A percentile compares a stretch with the other conserved stretches of the same genome.
Conservation (phyloP, 495 filamentous ascomycete genomes). For the Pseudomonodictys pantanalensis region DNA sequence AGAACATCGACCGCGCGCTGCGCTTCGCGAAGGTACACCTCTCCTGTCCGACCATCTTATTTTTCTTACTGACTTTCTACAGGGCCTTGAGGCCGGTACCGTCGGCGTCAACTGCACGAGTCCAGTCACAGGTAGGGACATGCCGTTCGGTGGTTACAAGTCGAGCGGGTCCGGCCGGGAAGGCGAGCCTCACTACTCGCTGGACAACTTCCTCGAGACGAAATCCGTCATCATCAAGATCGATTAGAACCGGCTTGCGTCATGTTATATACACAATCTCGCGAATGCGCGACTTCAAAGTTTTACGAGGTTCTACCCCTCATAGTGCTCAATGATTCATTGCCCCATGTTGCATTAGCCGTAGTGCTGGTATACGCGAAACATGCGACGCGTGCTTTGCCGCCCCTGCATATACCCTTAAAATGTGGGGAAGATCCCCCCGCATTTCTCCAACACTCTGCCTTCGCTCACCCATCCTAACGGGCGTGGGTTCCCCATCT, state of each 20-base stretch:
- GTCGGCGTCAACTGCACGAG: constrained; percentile 38
- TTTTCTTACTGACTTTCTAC: no score
- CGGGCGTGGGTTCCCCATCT: constrained; percentile 2
- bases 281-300: not conserved
- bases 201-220: constrained; percentile 36
- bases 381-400: not conserved
- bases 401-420: not conserved
- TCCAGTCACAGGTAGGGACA: constrained; percentile 26
- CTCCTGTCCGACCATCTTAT: no score
- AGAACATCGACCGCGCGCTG: constrained; percentile 34
- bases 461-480: not conserved
- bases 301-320: no score
- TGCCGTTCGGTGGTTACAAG: constrained; percentile 41
- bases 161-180: constrained; percentile 32
- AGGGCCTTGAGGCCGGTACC: constrained; percentile 31
- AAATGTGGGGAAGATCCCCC: not conserved
- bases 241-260: not conserved
- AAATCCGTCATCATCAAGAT: constrained; percentile 36
- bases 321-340: no score
- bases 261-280: not conserved
- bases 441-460: not conserved
- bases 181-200: constrained; percentile 29
- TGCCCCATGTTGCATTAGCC: no score
- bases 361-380: no score
- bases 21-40: constrained; percentile 38